These are phyloP conservation scores for Ceratocystis alfenasii DNA, from an alignment of 2,329 filamentous ascomycete genomes.

Conservation along the genomic window DNA sequence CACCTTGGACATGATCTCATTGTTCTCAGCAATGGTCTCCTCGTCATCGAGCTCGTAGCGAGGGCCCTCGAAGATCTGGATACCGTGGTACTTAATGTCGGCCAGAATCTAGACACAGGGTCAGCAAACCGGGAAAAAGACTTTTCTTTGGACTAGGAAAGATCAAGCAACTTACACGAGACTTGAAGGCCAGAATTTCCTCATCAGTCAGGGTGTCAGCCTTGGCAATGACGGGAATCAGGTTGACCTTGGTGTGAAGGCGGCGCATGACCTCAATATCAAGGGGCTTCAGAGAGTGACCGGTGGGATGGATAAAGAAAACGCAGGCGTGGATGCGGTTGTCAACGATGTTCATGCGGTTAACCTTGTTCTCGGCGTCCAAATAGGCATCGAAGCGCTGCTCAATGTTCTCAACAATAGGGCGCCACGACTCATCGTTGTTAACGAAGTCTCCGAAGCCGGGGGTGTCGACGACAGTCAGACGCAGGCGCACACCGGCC, in stretches of 20 bases:
- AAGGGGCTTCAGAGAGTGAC: conserved; percentile 93
- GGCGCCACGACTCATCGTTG: conserved; percentile 98
- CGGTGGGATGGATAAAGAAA: conserved; percentile 98
- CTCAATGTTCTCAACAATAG: conserved; percentile 99
- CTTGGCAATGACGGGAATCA: conserved; percentile 98
- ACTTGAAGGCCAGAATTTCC: conserved; percentile 88
- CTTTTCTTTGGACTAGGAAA: not conserved
- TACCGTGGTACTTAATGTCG: conserved; percentile 92
- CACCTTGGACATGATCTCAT: conserved; percentile 99
- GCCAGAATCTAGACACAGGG: conserved; percentile 61
- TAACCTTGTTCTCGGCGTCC: conserved; percentile 99
- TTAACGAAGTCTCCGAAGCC: conserved; percentile 99
- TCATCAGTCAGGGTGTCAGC: conserved; percentile 95
- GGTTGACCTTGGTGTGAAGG: conserved; percentile 98
- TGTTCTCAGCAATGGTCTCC: conserved; percentile 99
- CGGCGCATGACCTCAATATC: conserved; percentile 99
- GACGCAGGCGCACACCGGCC: conserved; percentile 86
- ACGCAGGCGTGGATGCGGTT: conserved; percentile 98
- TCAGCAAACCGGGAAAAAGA: not conserved
- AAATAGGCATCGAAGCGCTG: conserved; percentile 97
- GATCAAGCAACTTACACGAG: conserved; percentile 56
- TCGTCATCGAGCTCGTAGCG: conserved; percentile 98
- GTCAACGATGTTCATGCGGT: conserved; percentile 99
- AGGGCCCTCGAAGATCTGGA: conserved; percentile 97
- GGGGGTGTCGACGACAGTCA: conserved; percentile 95